Percentiles rank a stretch among this genome's conserved stretches.
Conservation (phyloP, 2,329 filamentous ascomycete species). For the Stagonosporopsis vannaccii region DNA sequence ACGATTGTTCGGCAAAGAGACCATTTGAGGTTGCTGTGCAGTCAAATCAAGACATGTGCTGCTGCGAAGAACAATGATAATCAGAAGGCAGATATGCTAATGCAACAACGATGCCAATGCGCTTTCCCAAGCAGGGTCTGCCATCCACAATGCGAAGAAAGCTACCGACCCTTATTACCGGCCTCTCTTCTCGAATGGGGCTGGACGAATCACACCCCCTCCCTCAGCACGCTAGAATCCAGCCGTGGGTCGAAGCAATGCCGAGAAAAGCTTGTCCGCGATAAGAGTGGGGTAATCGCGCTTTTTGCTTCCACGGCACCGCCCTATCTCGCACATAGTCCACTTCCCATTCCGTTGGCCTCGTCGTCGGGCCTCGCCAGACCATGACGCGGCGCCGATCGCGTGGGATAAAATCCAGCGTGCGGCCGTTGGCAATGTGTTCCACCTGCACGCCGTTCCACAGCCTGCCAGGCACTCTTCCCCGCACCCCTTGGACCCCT, state of each 20-base stretch:
- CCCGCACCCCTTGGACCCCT: slow-evolving; percentile 1
- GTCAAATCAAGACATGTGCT: no score
- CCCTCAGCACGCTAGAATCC: neutral
- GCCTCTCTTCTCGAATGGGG: neutral
- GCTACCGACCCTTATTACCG: neutral
- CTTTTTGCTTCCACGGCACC: slow-evolving; percentile 15
- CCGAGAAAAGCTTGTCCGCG: slow-evolving; percentile 26
- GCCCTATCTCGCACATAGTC: slow-evolving; percentile 7
- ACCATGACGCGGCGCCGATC: slow-evolving; percentile 19
- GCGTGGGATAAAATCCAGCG: slow-evolving; percentile 6
- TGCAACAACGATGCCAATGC: no score
- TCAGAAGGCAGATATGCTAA: no score
- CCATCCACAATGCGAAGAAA: neutral
- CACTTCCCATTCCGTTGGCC: neutral
- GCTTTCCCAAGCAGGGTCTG: neutral
- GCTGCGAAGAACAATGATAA: no score
- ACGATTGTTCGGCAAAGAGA: no score
- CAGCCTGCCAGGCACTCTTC: neutral
- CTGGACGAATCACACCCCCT: neutral
- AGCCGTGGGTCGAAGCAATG: slow-evolving; percentile 21
- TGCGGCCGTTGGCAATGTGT: slow-evolving; percentile 6
- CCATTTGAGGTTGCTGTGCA: no score
- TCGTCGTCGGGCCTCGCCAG: slow-evolving; percentile 3
- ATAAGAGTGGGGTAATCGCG: slow-evolving; percentile 27
- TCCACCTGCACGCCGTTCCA: neutral